Evolutionary conservation across 495 filamentous ascomycete species (phyloP).

Genomic region (Trichoderma gamsii): DNA sequence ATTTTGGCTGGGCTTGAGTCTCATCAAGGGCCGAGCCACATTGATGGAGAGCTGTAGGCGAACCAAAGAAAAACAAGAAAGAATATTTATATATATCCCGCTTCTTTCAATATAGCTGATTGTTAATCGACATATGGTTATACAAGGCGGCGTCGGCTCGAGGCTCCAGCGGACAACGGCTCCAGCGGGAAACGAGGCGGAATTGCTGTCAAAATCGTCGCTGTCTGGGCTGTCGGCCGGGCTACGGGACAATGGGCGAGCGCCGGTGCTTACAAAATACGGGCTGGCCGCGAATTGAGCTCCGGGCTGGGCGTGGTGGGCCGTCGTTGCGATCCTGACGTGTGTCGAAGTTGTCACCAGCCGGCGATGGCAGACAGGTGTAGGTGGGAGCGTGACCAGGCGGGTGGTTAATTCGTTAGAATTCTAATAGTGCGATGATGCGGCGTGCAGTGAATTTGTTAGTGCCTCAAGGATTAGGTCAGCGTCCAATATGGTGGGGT

Average conservation of each 20-base stretch:
- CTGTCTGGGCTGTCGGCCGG: neutral
- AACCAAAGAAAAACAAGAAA: neutral
- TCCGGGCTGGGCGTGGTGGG: neutral
- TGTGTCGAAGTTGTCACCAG: neutral
- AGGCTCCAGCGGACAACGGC: neutral
- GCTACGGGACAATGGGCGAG: neutral
- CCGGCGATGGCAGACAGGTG: neutral
- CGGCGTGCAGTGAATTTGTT: conserved; percentile 14
- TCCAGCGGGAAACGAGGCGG: neutral
- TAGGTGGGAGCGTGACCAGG: conserved; percentile 11
- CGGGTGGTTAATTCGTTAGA: conserved; percentile 11
- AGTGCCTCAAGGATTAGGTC: conserved; percentile 13
- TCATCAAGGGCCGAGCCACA: conserved; percentile 11
- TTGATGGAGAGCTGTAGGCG: neutral
- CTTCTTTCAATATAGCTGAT: neutral
- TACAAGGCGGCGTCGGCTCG: neutral
- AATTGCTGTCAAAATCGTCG: neutral
- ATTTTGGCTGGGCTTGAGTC: neutral
- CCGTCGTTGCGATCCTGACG: conserved; percentile 1
- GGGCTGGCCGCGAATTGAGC: neutral
- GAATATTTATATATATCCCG: neutral
- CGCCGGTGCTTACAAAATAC: neutral
- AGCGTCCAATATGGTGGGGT: conserved; percentile 11
- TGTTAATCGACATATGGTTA: neutral
- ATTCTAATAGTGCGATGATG: conserved; percentile 15